A percentile compares a stretch with the other conserved stretches of the same genome.
These are phyloP conservation scores for Lecanoromycetidae sp. DNA, from an alignment of 2,329 filamentous ascomycete species.

Conservation along the genomic window DNA sequence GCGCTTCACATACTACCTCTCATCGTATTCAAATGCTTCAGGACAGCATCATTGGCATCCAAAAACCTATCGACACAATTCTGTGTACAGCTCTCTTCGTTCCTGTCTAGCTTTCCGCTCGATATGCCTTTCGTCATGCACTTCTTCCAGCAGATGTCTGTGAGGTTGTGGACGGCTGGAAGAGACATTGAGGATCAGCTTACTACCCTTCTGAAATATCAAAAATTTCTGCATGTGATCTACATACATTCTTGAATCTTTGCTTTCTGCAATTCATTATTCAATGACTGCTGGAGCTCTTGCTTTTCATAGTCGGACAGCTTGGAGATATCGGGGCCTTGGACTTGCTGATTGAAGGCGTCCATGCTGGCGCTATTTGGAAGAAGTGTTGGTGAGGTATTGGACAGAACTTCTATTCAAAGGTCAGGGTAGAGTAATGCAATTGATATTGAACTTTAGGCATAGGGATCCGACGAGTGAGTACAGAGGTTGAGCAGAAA, in stretches of 20 bases:
- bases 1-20: slow-evolving; percentile 25
- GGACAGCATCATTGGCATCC: slow-evolving; percentile 73
- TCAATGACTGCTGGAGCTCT: slow-evolving; percentile 76
- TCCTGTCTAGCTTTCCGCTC: slow-evolving; percentile 57
- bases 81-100: slow-evolving; percentile 70
- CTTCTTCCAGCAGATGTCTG: slow-evolving; percentile 86
- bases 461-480: too few relatives aligned
- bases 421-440: too few relatives aligned
- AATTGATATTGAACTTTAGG: too few relatives aligned
- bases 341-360: slow-evolving; percentile 30
- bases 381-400: not conserved
- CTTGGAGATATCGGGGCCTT: slow-evolving; percentile 55
- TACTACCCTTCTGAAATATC: not conserved
- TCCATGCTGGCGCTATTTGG: slow-evolving; percentile 20
- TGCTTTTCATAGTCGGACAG: slow-evolving; percentile 72
- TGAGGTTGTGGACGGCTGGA: slow-evolving; percentile 52
- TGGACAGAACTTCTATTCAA: too few relatives aligned
- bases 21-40: slow-evolving; percentile 67
- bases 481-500: too few relatives aligned
- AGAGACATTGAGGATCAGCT: slow-evolving; percentile 13
- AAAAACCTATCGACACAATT: slow-evolving; percentile 94
- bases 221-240: not conserved
- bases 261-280: slow-evolving; percentile 74
- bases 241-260: slow-evolving; percentile 38
- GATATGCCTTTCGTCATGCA: slow-evolving; percentile 69